Evolutionary conservation across 106 monocot genomes (phyloP), one percentile per base, ranked within the genome.

Genomic region (Acorus calamus): DNA sequence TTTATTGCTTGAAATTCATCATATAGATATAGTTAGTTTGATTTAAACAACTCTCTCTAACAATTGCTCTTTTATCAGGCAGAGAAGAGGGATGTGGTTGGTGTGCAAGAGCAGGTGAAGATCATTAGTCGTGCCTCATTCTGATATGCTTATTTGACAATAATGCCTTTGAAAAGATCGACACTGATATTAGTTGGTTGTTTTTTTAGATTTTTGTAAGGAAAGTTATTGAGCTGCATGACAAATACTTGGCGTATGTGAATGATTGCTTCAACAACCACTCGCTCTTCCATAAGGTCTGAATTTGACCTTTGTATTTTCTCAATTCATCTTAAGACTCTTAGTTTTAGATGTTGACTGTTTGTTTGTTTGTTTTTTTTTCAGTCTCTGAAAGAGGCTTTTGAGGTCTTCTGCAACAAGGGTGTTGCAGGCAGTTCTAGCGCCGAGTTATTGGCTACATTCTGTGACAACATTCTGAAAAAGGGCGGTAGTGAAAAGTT

Each of bases 401-500:
- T 74, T 53, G 74, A 74, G 49, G 55, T 74, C 0, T 74, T 68
- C 53, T 74, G 74, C 55, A 74, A 74, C 56, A 78, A 78, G 56
- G 61, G 67, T 56, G 56, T 72, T 10, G 67, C 68, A 28, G 78
- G 73, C 28, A 78, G 68, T 53, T 78, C 78, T 47, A 73, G 68
- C 53, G 78, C 78, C 58, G 78, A 78, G 54, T 44, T 78, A 45
- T 11, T 78, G 46, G 73, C 78, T 7, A 69, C 73, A 4, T 78
- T 73, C 14, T 78, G 78, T 58, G 73, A 73, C 57, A 69, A 58
- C 45, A 73, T 73, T 6, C 56, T 73, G 1, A 78, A 78, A 46
- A 78, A 69, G 52, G 73, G 78, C 41, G 73, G 73, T 12, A 78
- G 72, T 61, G 73, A 73, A 52, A 73, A 73, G 59, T 58, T 73